Base-by-base conservation (phyloP, 169 alveolate genomes). In the Plasmodium coatneyi region DNA sequence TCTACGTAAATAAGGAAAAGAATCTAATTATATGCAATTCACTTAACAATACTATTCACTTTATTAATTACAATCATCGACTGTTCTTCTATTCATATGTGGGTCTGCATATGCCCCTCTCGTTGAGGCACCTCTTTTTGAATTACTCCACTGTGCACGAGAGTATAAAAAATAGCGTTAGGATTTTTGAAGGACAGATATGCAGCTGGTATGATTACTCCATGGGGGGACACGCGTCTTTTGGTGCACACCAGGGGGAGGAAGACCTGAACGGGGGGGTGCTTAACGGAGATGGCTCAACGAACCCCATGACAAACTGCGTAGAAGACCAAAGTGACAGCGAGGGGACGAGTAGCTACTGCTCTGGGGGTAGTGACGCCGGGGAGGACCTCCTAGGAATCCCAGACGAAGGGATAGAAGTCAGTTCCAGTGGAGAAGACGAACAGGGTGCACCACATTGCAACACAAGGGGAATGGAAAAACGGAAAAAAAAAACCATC, bases 41-140 rank as follows among this genome's bases (percentile, higher is more conserved):
- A 2, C 41, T 84, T n/a, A 52, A 74, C 16, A 84, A 84, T 32
- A 19, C 66, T 0, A 52, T 84, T 5, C 19, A 52, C 6, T 84
- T 72, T 52, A 72, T 84, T 25, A 84, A 74, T 52, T 84, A 84
- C 30, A 84, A 84, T 34, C 79, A 84, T 28, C 93, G 93, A 30
- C 36, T 84, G 25, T 74, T 84, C 79, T 84, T 84, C 43, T 84
- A 84, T 16, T 52, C 76, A 32, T 28, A 84, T 49, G 60, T n/a
- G 10, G 86, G 93, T 19, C 25, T 84, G 28, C n/a, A 52, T 39
- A 84, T 84, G 93, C 93, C 93, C 1, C 70, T 84, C 43, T 46
- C 83, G n/a, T 52, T 84, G 56, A 46, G 71, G 14, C 36, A 36
- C 60, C 56, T 84, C 12, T 84, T 74, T 84, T 84, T 14, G 43